A percentile compares a stretch with the other conserved stretches of the same genome.
phyloP scores from a whole-genome alignment of 768 basidiomycete genomes.

The Leccinellum rugosiceps region DNA sequence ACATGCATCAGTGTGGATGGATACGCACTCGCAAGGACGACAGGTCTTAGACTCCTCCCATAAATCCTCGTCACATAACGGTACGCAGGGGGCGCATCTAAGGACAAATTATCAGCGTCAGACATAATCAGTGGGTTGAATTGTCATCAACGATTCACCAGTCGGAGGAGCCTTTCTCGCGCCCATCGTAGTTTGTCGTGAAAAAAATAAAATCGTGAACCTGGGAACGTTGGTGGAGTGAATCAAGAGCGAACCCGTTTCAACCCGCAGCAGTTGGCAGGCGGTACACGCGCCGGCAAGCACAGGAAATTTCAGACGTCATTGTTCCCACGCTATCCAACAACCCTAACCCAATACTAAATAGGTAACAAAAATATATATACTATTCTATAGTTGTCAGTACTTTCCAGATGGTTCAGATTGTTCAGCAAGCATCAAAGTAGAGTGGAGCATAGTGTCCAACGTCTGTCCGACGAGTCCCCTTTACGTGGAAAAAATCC shows the following conservation, averaged over 20 bases:
- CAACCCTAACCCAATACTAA: slow-evolving; percentile 1
- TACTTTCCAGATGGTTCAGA: neutral
- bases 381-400: neutral
- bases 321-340: slow-evolving; percentile 23
- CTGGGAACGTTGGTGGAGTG: neutral
- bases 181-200: slow-evolving; percentile 10
- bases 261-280: neutral
- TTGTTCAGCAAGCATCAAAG: neutral
- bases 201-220: neutral
- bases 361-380: neutral
- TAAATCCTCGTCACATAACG: slow-evolving; percentile 58
- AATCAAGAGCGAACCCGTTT: neutral
- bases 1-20: neutral
- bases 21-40: slow-evolving; percentile 46
- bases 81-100: slow-evolving; percentile 53
- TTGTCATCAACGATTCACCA: slow-evolving; percentile 5
- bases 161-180: slow-evolving; percentile 8
- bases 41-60: slow-evolving; percentile 54
- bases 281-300: neutral
- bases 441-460: neutral
- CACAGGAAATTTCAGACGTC: slow-evolving; percentile 16
- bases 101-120: neutral
- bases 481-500: slow-evolving; percentile 74
- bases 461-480: neutral
- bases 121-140: neutral